These are phyloP conservation scores for Termitomyces sp. DNA, from an alignment of 768 basidiomycete species.

Conservation along the genomic window DNA sequence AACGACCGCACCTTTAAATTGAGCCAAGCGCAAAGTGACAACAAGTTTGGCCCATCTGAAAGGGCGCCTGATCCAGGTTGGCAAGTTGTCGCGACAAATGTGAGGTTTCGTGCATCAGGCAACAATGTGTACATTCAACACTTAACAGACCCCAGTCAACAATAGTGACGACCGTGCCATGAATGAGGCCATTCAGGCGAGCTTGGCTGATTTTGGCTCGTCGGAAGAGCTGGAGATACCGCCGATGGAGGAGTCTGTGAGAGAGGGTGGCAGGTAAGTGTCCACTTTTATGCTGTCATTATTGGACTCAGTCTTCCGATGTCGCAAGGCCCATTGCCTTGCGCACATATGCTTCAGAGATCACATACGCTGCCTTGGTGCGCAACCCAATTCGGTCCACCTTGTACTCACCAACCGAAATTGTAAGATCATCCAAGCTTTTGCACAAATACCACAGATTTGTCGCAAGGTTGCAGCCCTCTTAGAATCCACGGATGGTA, in stretches of 20 bases:
- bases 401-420: not conserved
- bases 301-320: not conserved
- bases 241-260: constrained; percentile 44
- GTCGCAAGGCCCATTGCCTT: constrained; percentile 60
- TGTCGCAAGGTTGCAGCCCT: constrained; percentile 35
- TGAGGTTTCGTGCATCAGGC: constrained; percentile 22
- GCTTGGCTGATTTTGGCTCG: constrained; percentile 47
- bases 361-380: constrained; percentile 59
- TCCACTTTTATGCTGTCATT: not conserved
- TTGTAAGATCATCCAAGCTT: constrained; percentile 44
- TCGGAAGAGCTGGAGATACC: constrained; percentile 45
- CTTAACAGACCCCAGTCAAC: constrained; percentile 24
- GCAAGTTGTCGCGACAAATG: constrained; percentile 68
- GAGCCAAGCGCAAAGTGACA: constrained; percentile 38
- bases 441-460: constrained; percentile 72
- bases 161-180: constrained; percentile 57
- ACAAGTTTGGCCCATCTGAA: constrained; percentile 53
- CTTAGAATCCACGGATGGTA: not conserved
- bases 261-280: constrained; percentile 52
- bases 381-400: constrained; percentile 10
- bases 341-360: constrained; percentile 45
- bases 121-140: constrained; percentile 1
- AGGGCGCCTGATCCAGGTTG: constrained; percentile 61
- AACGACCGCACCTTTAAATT: constrained; percentile 49
- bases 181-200: constrained; percentile 69